Base-by-base conservation (phyloP, 2,329 filamentous ascomycete species). In the Aspergillus sp. region DNA sequence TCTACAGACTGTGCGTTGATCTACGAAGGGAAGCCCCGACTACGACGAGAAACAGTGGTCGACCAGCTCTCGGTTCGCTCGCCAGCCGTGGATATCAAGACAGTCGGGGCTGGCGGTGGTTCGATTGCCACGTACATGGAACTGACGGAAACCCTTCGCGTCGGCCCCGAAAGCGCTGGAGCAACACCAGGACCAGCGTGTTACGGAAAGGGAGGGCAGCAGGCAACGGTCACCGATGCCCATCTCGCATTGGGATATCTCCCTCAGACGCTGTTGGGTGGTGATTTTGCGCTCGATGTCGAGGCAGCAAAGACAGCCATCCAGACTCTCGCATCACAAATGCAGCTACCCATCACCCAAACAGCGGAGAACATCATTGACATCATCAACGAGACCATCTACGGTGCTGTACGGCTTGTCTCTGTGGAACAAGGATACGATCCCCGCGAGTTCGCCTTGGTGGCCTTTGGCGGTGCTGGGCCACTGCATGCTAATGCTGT, bases 351-450 rank as follows among this genome's bases (percentile, higher is more conserved):
- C 1, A 54, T 64, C 1, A 60, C 61, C 2, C 58, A 72, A 29
- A 67, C 72, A 1, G 74, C 74, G 1, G 71, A 75, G 52, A 71
- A 70, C 27, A 75, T 76, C 35, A 67, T 76, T 38, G 66, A 73
- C 37, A 51, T 77, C 3, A 69, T 73, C 31, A 76, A 76, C 42
- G 74, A 77, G 51, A 71, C 70, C 6, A 76, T 77, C 65, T 72
- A 76, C 44, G 73, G 74, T 4, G 74, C 74, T 9, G 56, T 77
- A 27, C 66, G 74, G 34, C 58, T 75, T 4, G 73, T 77, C 0
- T 76, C 74, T 1, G 69, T 77, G 5, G 74, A 77, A 49, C 73
- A 76, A 52, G 74, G 74, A 31, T 73, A 74, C 43, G 72, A 77
- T 46, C 73, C 74, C 26, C 62, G 68, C 7, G 71, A 76, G 33